These are phyloP conservation scores for Pseudogymnoascus sp. DNA, from an alignment of 2,329 filamentous ascomycete genomes.

Conservation along the genomic window DNA sequence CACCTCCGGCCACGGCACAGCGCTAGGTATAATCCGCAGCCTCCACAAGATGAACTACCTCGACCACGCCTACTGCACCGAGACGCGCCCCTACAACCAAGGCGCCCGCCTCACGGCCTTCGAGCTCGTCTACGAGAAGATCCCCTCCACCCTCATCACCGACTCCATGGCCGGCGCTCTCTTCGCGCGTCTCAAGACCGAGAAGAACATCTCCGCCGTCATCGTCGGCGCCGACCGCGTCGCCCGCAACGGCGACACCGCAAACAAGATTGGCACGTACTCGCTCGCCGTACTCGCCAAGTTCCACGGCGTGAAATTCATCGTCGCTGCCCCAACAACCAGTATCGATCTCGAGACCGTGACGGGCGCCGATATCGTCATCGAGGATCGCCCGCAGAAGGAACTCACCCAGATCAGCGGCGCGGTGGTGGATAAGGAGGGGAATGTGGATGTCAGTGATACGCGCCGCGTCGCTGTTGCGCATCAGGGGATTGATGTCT, in stretches of 20 bases:
- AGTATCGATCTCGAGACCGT: constrained; percentile 81
- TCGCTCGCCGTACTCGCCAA: constrained; percentile 81
- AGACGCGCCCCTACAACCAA: constrained; percentile 97
- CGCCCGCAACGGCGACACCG: constrained; percentile 92
- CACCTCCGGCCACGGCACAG: constrained; percentile 95
- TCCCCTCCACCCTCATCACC: constrained; percentile 85
- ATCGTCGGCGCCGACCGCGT: constrained; percentile 94
- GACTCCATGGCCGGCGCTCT: constrained; percentile 95
- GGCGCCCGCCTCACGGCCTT: constrained; percentile 91
- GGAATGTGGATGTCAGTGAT: constrained; percentile 52
- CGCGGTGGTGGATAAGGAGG: constrained; percentile 57
- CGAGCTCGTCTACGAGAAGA: constrained; percentile 88
- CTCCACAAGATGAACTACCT: constrained; percentile 60
- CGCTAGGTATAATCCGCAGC: constrained; percentile 85
- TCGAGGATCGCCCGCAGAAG: constrained; percentile 74
- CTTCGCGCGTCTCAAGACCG: constrained; percentile 54
- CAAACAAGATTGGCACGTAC: constrained; percentile 98
- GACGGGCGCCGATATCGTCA: constrained; percentile 72
- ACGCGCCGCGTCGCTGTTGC: constrained; percentile 74
- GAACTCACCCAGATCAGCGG: constrained; percentile 84
- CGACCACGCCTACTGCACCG: constrained; percentile 86
- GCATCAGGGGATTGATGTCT: constrained; percentile 68
- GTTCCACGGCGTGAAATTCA: constrained; percentile 83
- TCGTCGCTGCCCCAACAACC: constrained; percentile 90
- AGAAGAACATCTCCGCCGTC: constrained; percentile 70